Base-by-base conservation (phyloP, 208 protist genomes). In the Histomonas meleagridis region DNA sequence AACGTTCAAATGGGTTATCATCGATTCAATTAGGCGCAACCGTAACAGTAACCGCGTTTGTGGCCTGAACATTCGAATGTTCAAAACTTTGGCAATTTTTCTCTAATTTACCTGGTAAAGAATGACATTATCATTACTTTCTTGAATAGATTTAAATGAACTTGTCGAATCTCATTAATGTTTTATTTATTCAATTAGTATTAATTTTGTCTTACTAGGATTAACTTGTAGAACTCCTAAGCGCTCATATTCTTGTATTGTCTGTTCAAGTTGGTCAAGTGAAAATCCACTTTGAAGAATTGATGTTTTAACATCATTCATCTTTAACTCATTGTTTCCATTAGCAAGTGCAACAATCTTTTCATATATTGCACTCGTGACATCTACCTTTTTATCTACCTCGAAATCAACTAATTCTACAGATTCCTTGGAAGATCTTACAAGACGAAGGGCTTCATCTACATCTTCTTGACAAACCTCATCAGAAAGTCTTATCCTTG, bases 401-500 rank as follows among this genome's bases (percentile, higher is more conserved):
- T 62, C 78, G 1, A 35, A 9, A 12, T 90, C 38, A 57, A 28
- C n/a, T n/a, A 5, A 9, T 7, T 38, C 2, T n/a, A 9, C n/a
- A 16, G 38, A 46, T 60, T 90, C n/a, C 14, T 62, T 62, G 57
- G 78, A 51, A 40, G 43, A 35, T 18, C 57, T 51, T 57, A 90
- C 49, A n/a, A 90, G 49, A 12, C 78, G 28, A 12, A 91, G 21
- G n/a, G 91, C 93, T 92, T 94, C 96, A 32, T 96, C 95, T 0
- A 97, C 91, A 92, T 97, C 96, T 5, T 78, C 81, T 62, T 92
- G 38, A 28, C 28, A 60, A 1, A 97, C 93, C 28, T 90, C 57
- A 38, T 90, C 43, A 40, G 26, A 26, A 32, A 96, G 93, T 23
- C 94, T 92, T 10, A 96, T 57, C 18, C 95, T 92, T 7, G 96